Base-by-base conservation (phyloP, 768 basidiomycete genomes). In the Mycena floridula region DNA sequence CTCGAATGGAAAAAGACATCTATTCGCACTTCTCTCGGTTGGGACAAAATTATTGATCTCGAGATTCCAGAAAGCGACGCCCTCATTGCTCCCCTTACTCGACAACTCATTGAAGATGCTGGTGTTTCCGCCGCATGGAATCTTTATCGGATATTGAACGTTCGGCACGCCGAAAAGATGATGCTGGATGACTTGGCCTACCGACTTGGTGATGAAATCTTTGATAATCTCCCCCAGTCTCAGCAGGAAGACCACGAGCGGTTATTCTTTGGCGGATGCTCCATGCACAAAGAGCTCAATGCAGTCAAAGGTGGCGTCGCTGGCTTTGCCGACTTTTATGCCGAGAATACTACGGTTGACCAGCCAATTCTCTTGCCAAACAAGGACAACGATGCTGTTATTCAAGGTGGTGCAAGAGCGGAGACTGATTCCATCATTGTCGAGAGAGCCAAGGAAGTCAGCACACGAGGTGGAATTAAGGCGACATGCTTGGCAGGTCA, bases 271-370 rank as follows among this genome's bases (percentile, higher is more conserved):
- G 49, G 16, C 18, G 54, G 52, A 5, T 59, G 58, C 42, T 55
- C 42, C 27, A 59, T 59, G 56, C 58, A 59, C 45, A 57, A 57
- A 45, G 56, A 58, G 24, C 37, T 58, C 8, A 59, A 59, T 35
- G 25, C 49, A 1, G 41, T 55, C 7, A 54, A 55, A 26, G 53
- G 50, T 6, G 52, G 54, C 0, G 41, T 40, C 21, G 15, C 28
- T n/a, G 26, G 26, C n/a, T 48, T 54, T 48, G 26, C 25, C 23
- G 43, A 30, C 28, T 30, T 30, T 16, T 30, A 30, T 16, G 16
- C 9, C 9, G 28, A 30, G 28, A 30, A 30, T 16, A 30, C 9
- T 16, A n/a, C n/a, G n/a, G 16, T 30, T 30, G 16, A 9, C 9
- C 28, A 9, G 16, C 28, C 28, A 9, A 16, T 30, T 30, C 28